Evolutionary conservation across 2,329 filamentous ascomycete species (phyloP), one percentile per base, ranked within the genome.

Genomic region (Lachnellula arida): DNA sequence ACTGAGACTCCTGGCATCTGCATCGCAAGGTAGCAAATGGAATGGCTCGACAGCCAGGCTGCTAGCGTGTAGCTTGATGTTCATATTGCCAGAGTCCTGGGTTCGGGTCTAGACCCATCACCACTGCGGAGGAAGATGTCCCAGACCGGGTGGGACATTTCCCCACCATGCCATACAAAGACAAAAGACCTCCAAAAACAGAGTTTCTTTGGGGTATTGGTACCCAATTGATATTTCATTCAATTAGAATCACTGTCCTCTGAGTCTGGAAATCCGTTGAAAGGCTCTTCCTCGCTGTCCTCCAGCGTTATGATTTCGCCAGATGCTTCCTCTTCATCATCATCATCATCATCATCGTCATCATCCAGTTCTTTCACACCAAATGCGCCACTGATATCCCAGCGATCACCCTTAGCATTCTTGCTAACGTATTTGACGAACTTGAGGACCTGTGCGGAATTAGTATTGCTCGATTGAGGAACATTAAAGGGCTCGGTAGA

Each of bases 401-500:
- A 97, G 44, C 94, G 81, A 73, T 97, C 94, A 0, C 94, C 94
- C 68, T 83, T 83, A 7, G 94, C 94, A 50, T 80, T 82, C 57
- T 79, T 79, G 72, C 88, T 95, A 22, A 99, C 88, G 71, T 97
- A 99, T 77, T 97, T 99, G 67, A 97, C 91, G 70, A 99, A 99
- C 71, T 90, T 87, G 68, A 99, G 78, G 14, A 88, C 87, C 25
- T 28, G 25, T 28, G 6, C 25, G 25, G 25, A 28, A 28, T 28
- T 28, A 28, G 25, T 28, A 28, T 28, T 8, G 25, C 25, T 28
- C 2, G 25, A 9, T 28, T 28, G 25, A 28, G 7, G 25, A 28
- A 28, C 25, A 28, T 25, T 28, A 28, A 28, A 28, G 7, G 25
- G 25, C 0, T 28, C 7, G 7, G 25, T 28, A 2, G 25, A 2